A percentile compares a stretch with the other conserved stretches of the same genome.
Evolutionary conservation across 257 asterid genomes (phyloP).

Genomic region (Nemophila menziesii): DNA sequence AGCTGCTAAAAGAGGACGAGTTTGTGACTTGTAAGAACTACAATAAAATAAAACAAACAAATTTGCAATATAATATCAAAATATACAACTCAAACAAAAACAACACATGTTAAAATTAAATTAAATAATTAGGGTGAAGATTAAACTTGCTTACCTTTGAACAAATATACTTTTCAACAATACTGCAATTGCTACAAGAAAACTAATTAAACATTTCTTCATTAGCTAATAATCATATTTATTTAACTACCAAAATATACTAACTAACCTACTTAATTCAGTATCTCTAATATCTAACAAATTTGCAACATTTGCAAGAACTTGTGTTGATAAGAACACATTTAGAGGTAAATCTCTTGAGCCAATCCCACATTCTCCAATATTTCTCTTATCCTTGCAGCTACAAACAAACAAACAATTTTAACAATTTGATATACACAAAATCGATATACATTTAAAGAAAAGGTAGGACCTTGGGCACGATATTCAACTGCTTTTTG

Average conservation of each 20-base stretch:
- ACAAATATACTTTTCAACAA: too few species aligned
- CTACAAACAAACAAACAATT: constrained; percentile 22
- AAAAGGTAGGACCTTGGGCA: constrained; percentile 51
- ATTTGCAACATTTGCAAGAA: constrained; percentile 81
- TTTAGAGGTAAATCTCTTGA: constrained; percentile 76
- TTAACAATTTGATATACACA: too few species aligned
- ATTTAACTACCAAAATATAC: constrained; percentile 3
- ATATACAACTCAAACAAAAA: too few species aligned
- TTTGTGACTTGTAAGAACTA: constrained; percentile 61
- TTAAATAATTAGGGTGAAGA: too few species aligned
- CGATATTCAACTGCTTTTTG: constrained; percentile 83
- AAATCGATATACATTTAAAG: background rate
- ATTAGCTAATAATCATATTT: background rate
- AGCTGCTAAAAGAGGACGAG: constrained; percentile 60
- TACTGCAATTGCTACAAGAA: constrained; percentile 92
- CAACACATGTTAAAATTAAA: too few species aligned
- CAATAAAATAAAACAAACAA: too few species aligned
- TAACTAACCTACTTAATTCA: constrained; percentile 74
- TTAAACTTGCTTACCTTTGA: too few species aligned
- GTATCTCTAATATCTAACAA: constrained; percentile 87
- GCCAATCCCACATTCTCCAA: constrained; percentile 89
- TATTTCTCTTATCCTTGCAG: constrained; percentile 88
- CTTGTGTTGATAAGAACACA: constrained; percentile 82
- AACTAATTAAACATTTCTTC: constrained; percentile 37
- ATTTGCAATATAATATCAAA: too few species aligned